These are phyloP conservation scores for Colletotrichum magnum DNA, from an alignment of 2,329 filamentous ascomycete species.

Conservation along the genomic window DNA sequence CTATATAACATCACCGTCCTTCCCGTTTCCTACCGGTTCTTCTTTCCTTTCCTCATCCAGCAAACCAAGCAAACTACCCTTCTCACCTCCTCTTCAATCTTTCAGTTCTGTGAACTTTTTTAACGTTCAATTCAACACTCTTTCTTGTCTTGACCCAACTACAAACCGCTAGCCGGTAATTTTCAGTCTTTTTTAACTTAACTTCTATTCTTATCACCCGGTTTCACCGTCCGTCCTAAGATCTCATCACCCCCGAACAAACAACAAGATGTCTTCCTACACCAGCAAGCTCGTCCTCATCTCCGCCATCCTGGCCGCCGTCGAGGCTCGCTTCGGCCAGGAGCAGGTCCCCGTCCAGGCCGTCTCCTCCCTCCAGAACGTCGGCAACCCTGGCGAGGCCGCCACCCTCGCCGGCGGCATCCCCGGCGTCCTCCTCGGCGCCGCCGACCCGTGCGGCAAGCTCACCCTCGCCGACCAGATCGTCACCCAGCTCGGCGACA, in stretches of 20 bases:
- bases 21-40: slow-evolving; percentile 22
- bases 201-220: slow-evolving; percentile 26
- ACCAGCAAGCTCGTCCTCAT: slow-evolving; percentile 58
- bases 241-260: slow-evolving; percentile 6
- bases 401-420: slow-evolving; percentile 74
- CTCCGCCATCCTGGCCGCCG: slow-evolving; percentile 58
- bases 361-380: slow-evolving; percentile 66
- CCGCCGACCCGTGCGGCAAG: slow-evolving; percentile 77
- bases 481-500: slow-evolving; percentile 71
- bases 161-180: slow-evolving; percentile 43
- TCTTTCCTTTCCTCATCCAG: slow-evolving; percentile 40
- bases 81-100: slow-evolving; percentile 48
- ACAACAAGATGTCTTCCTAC: slow-evolving; percentile 55
- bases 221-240: slow-evolving; percentile 7
- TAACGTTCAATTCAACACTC: slow-evolving; percentile 47
- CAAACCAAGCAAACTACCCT: slow-evolving; percentile 42
- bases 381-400: slow-evolving; percentile 72
- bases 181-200: slow-evolving; percentile 38
- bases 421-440: slow-evolving; percentile 74
- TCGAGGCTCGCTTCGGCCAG: slow-evolving; percentile 73
- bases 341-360: slow-evolving; percentile 71
- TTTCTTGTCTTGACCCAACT: slow-evolving; percentile 41
- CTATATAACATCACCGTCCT: slow-evolving; percentile 29
- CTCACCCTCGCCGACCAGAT: slow-evolving; percentile 76
- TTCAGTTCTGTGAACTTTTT: slow-evolving; percentile 57